A percentile compares a stretch with the other conserved stretches of the same genome.
phyloP scores from a whole-genome alignment of 768 basidiomycete species.

The Harrya chromipes region DNA sequence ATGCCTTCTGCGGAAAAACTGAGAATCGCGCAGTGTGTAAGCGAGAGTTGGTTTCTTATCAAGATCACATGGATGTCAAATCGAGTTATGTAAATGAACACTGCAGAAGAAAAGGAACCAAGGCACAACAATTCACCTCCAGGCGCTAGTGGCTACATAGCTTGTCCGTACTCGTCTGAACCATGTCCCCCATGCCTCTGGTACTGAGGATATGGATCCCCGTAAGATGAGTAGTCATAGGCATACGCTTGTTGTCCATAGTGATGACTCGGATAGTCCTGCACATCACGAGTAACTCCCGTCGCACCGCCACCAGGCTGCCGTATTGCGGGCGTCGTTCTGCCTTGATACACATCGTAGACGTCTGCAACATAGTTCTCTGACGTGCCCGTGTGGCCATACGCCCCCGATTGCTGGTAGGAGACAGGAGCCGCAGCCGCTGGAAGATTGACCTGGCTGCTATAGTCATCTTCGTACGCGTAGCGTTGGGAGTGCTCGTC shows the following conservation, averaged over 20 bases:
- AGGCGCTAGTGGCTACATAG: slow-evolving; percentile 25
- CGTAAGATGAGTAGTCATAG: slow-evolving; percentile 29
- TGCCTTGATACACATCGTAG: slow-evolving; percentile 57
- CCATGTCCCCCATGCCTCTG: slow-evolving; percentile 30
- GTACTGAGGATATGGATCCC: slow-evolving; percentile 27
- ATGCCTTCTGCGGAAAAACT: too few relatives aligned
- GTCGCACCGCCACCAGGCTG: slow-evolving; percentile 31
- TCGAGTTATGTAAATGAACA: slow-evolving; percentile 30
- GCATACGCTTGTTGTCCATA: slow-evolving; percentile 20
- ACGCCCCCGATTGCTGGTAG: slow-evolving; percentile 34
- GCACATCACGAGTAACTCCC: slow-evolving; percentile 39
- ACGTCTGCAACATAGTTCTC: slow-evolving; percentile 41
- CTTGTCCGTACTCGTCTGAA: slow-evolving; percentile 31
- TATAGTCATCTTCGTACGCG: slow-evolving; percentile 65
- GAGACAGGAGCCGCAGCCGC: slow-evolving; percentile 57
- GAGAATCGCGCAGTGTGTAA: not conserved
- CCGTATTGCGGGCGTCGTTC: slow-evolving; percentile 35
- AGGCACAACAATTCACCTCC: slow-evolving; percentile 16
- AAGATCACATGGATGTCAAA: slow-evolving; percentile 14
- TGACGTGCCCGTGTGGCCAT: slow-evolving; percentile 13
- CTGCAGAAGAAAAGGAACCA: slow-evolving; percentile 11
- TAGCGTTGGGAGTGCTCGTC: slow-evolving; percentile 46
- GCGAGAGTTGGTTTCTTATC: not conserved
- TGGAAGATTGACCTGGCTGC: slow-evolving; percentile 60
- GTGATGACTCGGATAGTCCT: slow-evolving; percentile 35